Percentiles rank a stretch among this genome's conserved stretches.
These are phyloP conservation scores for Picea glauca DNA, from an alignment of 75 land plant genomes.

Conservation along the genomic window DNA sequence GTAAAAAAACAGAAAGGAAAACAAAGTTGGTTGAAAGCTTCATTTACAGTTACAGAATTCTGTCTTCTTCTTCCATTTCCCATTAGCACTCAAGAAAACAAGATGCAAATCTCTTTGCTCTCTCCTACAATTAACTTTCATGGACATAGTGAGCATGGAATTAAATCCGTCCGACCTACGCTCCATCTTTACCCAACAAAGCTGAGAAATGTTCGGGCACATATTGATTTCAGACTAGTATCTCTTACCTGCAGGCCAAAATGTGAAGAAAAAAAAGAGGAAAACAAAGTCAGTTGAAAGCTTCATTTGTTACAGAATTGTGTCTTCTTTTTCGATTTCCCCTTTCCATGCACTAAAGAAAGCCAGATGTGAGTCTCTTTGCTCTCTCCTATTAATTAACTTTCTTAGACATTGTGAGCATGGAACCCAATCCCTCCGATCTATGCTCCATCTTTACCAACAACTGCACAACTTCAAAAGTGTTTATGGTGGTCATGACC, in stretches of 20 bases:
- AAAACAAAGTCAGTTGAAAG: not conserved
- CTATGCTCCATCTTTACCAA: not conserved
- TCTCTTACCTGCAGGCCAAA: not conserved
- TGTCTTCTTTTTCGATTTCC: not conserved
- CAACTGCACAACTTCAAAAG: not conserved
- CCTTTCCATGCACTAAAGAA: not conserved
- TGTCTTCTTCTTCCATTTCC: not conserved
- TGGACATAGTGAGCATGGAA: not conserved
- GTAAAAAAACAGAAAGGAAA: not conserved
- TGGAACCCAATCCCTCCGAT: not conserved
- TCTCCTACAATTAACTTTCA: not conserved
- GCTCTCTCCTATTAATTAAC: not conserved
- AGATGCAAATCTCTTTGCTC: not conserved
- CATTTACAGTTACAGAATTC: not conserved
- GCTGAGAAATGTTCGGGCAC: too few relatives aligned
- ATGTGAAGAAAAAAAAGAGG: not conserved
- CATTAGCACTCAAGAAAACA: slow-evolving; percentile 1
- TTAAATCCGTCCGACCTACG: not conserved
- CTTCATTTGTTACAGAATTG: not conserved
- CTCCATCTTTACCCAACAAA: not conserved
- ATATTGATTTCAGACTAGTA: not conserved
- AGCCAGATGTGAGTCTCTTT: not conserved
- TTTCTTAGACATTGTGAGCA: not conserved
- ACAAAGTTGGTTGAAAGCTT: not conserved
- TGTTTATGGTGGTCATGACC: not conserved